Evolutionary conservation across 2,329 filamentous ascomycete species (phyloP).

Genomic region (Hypomyces rosellus): DNA sequence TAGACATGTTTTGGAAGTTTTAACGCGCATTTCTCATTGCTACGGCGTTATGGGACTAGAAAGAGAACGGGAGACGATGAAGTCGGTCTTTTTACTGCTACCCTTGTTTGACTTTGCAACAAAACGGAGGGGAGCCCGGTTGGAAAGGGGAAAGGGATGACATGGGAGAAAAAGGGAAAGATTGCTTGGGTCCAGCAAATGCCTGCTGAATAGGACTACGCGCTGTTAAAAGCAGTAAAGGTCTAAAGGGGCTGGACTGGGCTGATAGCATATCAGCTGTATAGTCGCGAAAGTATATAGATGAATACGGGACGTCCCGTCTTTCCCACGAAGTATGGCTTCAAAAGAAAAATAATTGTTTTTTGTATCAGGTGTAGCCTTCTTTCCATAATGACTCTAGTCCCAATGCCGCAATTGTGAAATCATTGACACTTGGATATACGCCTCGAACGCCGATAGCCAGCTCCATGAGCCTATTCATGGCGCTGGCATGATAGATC

Average conservation of each 20-base stretch:
- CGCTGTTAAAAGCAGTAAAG: neutral
- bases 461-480: neutral
- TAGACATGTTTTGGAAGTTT: constrained; percentile 19
- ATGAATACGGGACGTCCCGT: neutral
- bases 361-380: no score
- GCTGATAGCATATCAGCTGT: neutral
- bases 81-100: constrained; percentile 9
- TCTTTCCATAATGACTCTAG: no score
- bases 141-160: neutral
- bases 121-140: no score
- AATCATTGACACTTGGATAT: neutral
- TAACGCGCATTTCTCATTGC: constrained; percentile 21
- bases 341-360: no score
- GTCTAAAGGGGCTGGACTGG: neutral
- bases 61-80: constrained; percentile 10
- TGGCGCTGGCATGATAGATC: neutral
- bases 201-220: neutral
- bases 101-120: neutral
- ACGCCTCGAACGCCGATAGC: neutral
- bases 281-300: neutral
- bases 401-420: no score
- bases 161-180: neutral
- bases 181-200: neutral
- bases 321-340: neutral
- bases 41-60: constrained; percentile 26